A percentile compares a stretch with the other conserved stretches of the same genome.
phyloP scores from a whole-genome alignment of 345 rosid species.

The Psidium friedrichsthalianum region DNA sequence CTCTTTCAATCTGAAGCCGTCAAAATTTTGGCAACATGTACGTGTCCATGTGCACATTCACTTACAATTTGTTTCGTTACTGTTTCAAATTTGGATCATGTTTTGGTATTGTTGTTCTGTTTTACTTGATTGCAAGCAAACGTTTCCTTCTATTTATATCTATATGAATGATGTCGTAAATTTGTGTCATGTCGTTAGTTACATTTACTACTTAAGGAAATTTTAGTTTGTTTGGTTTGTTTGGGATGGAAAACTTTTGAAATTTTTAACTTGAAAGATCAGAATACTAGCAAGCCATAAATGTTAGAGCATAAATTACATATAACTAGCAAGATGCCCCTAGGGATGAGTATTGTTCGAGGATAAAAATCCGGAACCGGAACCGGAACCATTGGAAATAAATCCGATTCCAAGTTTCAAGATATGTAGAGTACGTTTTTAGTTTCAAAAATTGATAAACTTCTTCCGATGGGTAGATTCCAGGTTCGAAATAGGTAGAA shows the following conservation, averaged over 20 bases:
- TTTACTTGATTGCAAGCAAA: not conserved
- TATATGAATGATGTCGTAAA: not conserved
- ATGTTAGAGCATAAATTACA: not conserved
- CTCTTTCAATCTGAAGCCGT: not conserved
- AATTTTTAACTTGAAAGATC: not conserved
- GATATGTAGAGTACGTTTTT: too few relatives aligned
- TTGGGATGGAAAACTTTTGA: not conserved
- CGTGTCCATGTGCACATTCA: accelerated
- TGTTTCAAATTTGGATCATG: not conserved
- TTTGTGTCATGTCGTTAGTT: not conserved
- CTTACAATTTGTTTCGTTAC: not conserved
- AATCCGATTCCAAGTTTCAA: too few relatives aligned
- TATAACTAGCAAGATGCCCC: not conserved
- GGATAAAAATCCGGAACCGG: too few relatives aligned
- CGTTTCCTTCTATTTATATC: not conserved
- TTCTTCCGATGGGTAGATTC: too few relatives aligned
- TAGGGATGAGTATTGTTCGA: too few relatives aligned
- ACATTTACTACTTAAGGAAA: not conserved
- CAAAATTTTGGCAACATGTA: not conserved
- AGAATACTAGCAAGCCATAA: not conserved
- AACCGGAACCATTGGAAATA: too few relatives aligned
- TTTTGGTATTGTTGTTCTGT: accelerated
- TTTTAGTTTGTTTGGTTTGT: not conserved
- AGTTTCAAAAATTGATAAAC: too few relatives aligned
- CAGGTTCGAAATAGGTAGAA: too few relatives aligned